Base-by-base conservation (phyloP, 306 rosid genomes). In the Begonia peltatifolia region DNA sequence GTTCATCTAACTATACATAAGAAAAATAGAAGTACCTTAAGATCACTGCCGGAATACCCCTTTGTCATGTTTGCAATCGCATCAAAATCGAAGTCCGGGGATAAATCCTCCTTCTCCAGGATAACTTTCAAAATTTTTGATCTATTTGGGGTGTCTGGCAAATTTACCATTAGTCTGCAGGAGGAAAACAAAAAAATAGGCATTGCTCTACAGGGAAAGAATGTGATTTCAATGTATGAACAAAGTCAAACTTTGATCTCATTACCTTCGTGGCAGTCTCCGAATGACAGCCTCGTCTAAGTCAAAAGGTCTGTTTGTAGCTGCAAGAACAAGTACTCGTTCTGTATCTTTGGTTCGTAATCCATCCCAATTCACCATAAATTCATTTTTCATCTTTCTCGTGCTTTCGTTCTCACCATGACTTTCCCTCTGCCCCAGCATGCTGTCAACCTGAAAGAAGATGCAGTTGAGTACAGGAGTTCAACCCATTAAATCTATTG, bases 321-420 rank as follows among this genome's bases (percentile, higher is more conserved):
- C 99, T 41, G 99, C 99, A 71, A 92, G 96, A 49, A 92, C 99
- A 36, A 92, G 81, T 63, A 92, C 93, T 52, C 99, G 78, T 64
- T 92, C 99, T 38, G 93, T 76, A 58, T 92, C 99, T 79, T 92
- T 92, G 35, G 99, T 92, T 52, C 99, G 94, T 69, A 92, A 71
- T 25, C 99, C 99, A 77, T 92, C 99, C 99, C 99, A 92, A 60
- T 92, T 92, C 63, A 92, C 96, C 99, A 92, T 92, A 63, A 92
- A 92, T 69, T 92, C 99, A 74, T 92, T 92, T 77, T 92, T 92
- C 99, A 92, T 87, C 75, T 92, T 92, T 11, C 99, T 93, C 99
- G 86, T 92, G 64, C 94, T 93, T 69, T 92, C 99, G 9, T 92
- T 94, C 73, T 92, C 99, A 65, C 99, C 96, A 2, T 93, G 96